Base-by-base conservation (phyloP, 2,329 filamentous ascomycete genomes). In the Capronia coronata region DNA sequence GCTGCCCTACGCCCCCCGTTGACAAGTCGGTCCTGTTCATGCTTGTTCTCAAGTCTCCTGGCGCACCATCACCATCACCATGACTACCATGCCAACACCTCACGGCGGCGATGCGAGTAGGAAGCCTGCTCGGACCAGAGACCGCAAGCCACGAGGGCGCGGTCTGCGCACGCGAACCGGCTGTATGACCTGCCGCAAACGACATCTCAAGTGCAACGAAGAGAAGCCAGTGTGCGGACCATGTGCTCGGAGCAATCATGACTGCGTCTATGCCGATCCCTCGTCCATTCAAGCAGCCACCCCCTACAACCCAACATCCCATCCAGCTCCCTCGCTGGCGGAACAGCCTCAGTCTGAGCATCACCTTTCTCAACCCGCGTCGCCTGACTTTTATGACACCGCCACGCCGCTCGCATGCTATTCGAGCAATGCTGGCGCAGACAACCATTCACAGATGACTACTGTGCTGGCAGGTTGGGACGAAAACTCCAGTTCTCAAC, bases 121-220 rank as follows among this genome's bases (percentile, higher is more conserved):
- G 38, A 41, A 41, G 38, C 18, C 38, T 13, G 19, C 7, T 25
- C 38, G 41, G 13, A 21, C 41, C 9, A 29, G 41, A 32, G 41
- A 43, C 10, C 23, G 41, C 16, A 43, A 43, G 25, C 41, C 41
- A n/a, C 41, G 41, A 5, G 41, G 41, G 3, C 41, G 41, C 27
- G 41, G 41, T 29, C 41, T 43, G 22, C 80, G 91, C 52, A 96
- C 91, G 14, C 96, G 96, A 71, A 96, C 90, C 9, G 89, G 90
- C 27, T 96, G 90, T 67, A 82, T 94, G 69, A 96, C 90, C 5
- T 96, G 90, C 66, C 78, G 90, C 53, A 81, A 81, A 65, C 79
- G 90, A 51, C 96, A 97, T 77, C 96, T 96, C 80, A 97, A 97
- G 71, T 97, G 91, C 64, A 90, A 96, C 65, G 93, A 97, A 72